Conservation (phyloP, 1,139 yeast species). For the Blastobotrys apis region DNA sequence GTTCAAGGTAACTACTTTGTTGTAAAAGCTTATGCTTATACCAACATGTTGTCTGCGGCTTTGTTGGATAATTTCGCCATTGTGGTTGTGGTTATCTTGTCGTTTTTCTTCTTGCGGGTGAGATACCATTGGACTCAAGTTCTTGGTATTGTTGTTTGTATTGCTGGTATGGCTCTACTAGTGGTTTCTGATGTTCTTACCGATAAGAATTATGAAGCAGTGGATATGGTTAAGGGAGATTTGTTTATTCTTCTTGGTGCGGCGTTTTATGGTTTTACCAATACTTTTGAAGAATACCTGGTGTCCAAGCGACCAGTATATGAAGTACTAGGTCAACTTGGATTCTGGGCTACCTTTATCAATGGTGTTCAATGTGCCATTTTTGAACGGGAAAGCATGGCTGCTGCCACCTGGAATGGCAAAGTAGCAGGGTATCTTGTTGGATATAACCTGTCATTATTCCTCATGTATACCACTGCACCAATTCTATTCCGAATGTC, state of each 20-base stretch:
- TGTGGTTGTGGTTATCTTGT: constrained; percentile 41
- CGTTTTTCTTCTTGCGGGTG: constrained; percentile 40
- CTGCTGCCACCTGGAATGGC: constrained; percentile 38
- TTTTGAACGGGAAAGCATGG: constrained; percentile 38
- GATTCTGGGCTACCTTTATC: constrained; percentile 40
- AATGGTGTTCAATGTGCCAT: constrained; percentile 44
- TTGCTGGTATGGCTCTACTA: constrained; percentile 43
- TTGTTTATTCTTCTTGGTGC: constrained; percentile 43
- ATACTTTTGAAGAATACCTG: constrained; percentile 41
- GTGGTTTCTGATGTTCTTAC: constrained; percentile 40
- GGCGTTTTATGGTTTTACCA: constrained; percentile 43
- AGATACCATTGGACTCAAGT: constrained; percentile 45
- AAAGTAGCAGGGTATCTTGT: constrained; percentile 41
- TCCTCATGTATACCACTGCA: constrained; percentile 39
- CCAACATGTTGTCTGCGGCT: constrained; percentile 42
- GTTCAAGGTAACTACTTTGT: constrained; percentile 45
- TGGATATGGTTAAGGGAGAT: constrained; percentile 42
- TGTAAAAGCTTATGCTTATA: constrained; percentile 43
- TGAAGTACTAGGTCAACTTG: constrained; percentile 42
- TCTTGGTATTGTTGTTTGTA: constrained; percentile 39
- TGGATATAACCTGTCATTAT: constrained; percentile 41
- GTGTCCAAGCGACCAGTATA: constrained; percentile 44
- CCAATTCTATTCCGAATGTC: constrained; percentile 44
- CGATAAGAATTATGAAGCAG: constrained; percentile 38
- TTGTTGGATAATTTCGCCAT: constrained; percentile 44